Evolutionary conservation across 164 flowering plant species (phyloP).

Genomic region (Euptelea pleiosperma): DNA sequence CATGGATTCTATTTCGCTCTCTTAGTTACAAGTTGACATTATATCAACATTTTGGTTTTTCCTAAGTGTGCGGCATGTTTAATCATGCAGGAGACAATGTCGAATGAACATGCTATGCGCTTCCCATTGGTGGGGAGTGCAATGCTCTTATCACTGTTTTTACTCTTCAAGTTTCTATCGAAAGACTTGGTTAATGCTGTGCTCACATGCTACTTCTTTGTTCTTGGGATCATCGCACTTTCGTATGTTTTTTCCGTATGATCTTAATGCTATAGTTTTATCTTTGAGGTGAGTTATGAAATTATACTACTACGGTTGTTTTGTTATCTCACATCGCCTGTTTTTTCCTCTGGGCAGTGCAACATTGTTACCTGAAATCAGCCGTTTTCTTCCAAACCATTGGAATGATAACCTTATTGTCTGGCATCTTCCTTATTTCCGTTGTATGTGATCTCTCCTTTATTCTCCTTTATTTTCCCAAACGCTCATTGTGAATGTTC

Average conservation of each 20-base stretch:
- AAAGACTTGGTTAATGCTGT: slow-evolving; percentile 98
- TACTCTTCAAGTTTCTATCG: slow-evolving; percentile 91
- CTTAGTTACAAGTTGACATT: neutral
- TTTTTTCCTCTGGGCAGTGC: slow-evolving; percentile 67
- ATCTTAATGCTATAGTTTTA: neutral
- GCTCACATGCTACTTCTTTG: slow-evolving; percentile 84
- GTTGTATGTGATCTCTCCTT: slow-evolving; percentile 67
- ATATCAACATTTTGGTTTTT: neutral
- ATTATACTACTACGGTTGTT: neutral
- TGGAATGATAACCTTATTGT: slow-evolving; percentile 78
- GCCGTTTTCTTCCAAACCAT: slow-evolving; percentile 61
- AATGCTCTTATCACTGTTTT: slow-evolving; percentile 80
- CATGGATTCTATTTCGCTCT: neutral
- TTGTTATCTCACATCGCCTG: slow-evolving; percentile 6
- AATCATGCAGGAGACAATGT: slow-evolving; percentile 88
- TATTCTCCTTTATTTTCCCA: neutral
- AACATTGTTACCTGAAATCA: slow-evolving; percentile 77
- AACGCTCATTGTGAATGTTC: slow-evolving; percentile 5
- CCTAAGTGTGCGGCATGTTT: neutral
- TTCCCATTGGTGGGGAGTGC: slow-evolving; percentile 98
- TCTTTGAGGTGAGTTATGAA: neutral
- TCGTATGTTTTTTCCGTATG: slow-evolving; percentile 62
- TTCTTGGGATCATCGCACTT: slow-evolving; percentile 90
- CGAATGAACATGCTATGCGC: slow-evolving; percentile 96
- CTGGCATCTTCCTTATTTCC: slow-evolving; percentile 82